Base-by-base conservation (phyloP, 305 asterid species). In the Salvia sclarea region DNA sequence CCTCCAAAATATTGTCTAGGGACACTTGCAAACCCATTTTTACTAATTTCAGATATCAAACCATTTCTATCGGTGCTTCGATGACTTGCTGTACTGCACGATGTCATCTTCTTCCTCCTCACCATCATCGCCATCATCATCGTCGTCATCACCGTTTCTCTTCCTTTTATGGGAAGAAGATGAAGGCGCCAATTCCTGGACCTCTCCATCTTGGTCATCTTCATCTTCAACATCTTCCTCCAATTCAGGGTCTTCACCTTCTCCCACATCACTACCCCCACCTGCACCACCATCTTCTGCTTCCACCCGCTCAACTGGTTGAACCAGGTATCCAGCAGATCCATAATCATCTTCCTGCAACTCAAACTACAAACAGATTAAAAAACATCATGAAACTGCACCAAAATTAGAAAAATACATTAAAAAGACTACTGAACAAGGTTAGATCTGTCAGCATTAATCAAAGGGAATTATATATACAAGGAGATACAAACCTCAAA, bases 291-390 rank as follows among this genome's bases (percentile, higher is more conserved):
- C 12, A 37, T 37, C 44, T 38, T 77, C 84, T 12, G 71, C 81
- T 10, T 79, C 86, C 37, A 75, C 84, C 55, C 83, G 85, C 47
- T 81, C 86, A 35, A 88, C 95, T 5, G 97, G 97, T 71, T 90
- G 97, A 70, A 90, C 91, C 60, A 88, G 84, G 64, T 84, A 86
- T n/a, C 85, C 97, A 22, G 75, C 97, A 22, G 75, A 66, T 2
- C 80, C 97, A 70, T 68, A 40, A 47, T 92, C 98, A 38, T 90
- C 96, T 64, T 88, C 97, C 98, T 93, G 97, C 77, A 66, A 74
- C n/a, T 66, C 14, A 66, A 9, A 12, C 8, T 28, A 4, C 33
- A 43, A 25, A n/a, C 0, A 3, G 13, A 31, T 30, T 24, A 24
- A 61, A 66, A 2, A 65, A 63, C 12, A 9, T n/a, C 16, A 45